Percentiles rank a stretch among this genome's conserved stretches.
Conservation (phyloP, 2,329 filamentous ascomycete species). For the Pseudogymnoascus destructans region DNA sequence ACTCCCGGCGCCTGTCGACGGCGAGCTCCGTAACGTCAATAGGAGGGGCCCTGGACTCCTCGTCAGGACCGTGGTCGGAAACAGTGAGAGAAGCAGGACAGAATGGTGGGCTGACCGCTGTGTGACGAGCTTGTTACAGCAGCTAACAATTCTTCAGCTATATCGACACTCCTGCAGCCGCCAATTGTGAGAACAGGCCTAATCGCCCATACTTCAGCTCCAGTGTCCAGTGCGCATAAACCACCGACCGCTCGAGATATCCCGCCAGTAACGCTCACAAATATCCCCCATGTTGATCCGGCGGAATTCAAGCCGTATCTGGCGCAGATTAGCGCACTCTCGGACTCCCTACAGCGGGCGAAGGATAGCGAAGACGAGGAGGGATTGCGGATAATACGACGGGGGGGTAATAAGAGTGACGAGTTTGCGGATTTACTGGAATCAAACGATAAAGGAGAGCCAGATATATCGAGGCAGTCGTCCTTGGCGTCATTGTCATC, state of each 20-base stretch:
- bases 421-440: conserved; percentile 29
- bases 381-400: conserved; percentile 24
- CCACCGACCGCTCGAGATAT: conserved; percentile 82
- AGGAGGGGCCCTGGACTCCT: conserved; percentile 67
- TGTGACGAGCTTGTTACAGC: conserved; percentile 9
- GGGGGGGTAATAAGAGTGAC: conserved; percentile 27
- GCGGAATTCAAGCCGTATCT: conserved; percentile 77
- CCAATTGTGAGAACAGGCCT: conserved; percentile 83
- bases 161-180: conserved; percentile 83
- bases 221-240: conserved; percentile 59
- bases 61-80: conserved; percentile 40
- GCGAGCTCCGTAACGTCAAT: conserved; percentile 82
- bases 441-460: conserved; percentile 14
- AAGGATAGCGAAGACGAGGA: conserved; percentile 64
- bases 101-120: conserved; percentile 48
- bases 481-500: conserved; percentile 32
- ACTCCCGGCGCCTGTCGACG: conserved; percentile 61
- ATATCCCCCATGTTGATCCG: conserved; percentile 68
- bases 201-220: conserved; percentile 61
- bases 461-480: conserved; percentile 25
- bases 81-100: conserved; percentile 62
- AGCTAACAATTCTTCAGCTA: conserved; percentile 41
- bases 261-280: conserved; percentile 80
- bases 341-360: conserved; percentile 76
- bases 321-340: conserved; percentile 70